Evolutionary conservation across 176 grass and related monocot genomes (phyloP), one percentile per base, ranked within the genome.

Genomic region (Oryza officinalis): DNA sequence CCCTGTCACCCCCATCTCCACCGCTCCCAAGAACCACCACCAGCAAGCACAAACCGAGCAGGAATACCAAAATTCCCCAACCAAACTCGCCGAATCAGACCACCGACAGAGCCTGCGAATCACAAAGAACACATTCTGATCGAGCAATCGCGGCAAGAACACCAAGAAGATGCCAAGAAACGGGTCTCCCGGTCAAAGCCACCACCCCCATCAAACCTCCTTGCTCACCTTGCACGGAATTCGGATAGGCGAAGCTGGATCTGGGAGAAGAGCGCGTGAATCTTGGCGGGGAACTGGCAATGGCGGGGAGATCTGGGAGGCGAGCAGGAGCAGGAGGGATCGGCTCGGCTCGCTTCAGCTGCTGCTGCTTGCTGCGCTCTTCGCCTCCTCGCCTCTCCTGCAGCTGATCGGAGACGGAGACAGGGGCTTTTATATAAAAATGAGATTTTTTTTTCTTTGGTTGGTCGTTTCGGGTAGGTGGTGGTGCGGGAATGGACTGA

Each of bases 1-100:
- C 82, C 81, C 90, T n/a, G 85, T 84, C 81, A 86, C 67, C 70
- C 90, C 95, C 95, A 97, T 97, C 78, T 86, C 83, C 72, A 13
- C 67, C 87, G 61, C 49, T 38, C 80, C 30, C 40, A 75, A 9
- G 38, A 27, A 67, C 43, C n/a, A 84, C 20, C n/a, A 84, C 15
- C 60, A 76, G 31, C 23, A 69, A 32, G 6, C 68, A 60, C 68
- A 60, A 74, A 22, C 71, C 17, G n/a, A 35, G 33, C 33, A 35
- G 33, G 33, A 35, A 35, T 74, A 26, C 27, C 25, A 40, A 25
- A 75, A 49, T 59, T 65, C 47, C 72, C 43, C 22, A 22, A 49
- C 25, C 54, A 25, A 27, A 30, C 31, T 20, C 22, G 63, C 79
- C 38, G 4, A 57, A 71, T 20, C 22, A 87, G 73, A 10, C 66